Evolutionary conservation across 306 rosid species (phyloP), one percentile per base, ranked within the genome.

Genomic region (Alnus glutinosa): DNA sequence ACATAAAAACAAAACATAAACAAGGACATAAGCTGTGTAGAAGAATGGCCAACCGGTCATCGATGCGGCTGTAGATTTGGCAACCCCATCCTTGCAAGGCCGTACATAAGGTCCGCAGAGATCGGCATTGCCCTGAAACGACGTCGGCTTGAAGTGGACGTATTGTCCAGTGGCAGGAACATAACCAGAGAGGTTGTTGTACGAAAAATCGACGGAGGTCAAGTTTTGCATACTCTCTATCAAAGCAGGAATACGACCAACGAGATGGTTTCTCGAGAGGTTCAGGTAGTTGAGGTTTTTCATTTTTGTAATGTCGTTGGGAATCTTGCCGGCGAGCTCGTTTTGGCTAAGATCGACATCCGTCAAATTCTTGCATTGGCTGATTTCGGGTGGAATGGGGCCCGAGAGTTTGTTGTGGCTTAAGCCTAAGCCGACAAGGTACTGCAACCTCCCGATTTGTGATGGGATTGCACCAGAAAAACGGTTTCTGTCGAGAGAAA

Each of bases 101-200:
- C 90, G 92, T 86, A 94, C 83, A 83, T 92, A 91, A 1, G 98
- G 98, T 3, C 95, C 98, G 51, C 97, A 92, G 8, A 94, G 98
- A 15, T 83, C 90, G 62, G 90, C 82, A 68, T 94, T 94, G 6
- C 98, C 97, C 18, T 88, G 70, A 74, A 94, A 94, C 15, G 97
- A 94, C 12, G 98, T 92, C 88, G 87, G 89, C 81, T 94, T 94
- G 85, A 94, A 94, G 89, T 94, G 91, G 71, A 97, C 92, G 75
- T 92, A 94, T 80, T 94, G 98, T 28, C 98, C 98, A 0, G 97
- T 91, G 5, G 97, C 92, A 34, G 97, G 98, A 80, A 94, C 98
- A 89, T 91, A 86, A 75, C 98, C 97, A 64, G 98, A 92, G 77
- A 94, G 92, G 85, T 94, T 92, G 88, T 94, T 94, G 64, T 88